A percentile compares a stretch with the other conserved stretches of the same genome.
phyloP scores from a whole-genome alignment of 73 alveolate genomes.

The Urostyla sp. region DNA sequence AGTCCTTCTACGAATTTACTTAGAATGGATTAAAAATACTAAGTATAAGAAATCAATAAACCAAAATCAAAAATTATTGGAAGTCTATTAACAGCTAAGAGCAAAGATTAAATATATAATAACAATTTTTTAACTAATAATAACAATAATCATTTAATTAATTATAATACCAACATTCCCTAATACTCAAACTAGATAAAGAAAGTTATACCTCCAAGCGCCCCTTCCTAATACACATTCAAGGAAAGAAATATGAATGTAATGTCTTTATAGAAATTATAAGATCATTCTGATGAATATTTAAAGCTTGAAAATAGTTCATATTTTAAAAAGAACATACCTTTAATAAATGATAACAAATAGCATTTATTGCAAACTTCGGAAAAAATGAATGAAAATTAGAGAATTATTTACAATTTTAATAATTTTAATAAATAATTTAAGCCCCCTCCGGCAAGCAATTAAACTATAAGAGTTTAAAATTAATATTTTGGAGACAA shows the following conservation, averaged over 20 bases:
- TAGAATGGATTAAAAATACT: background rate
- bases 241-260: background rate
- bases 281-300: background rate
- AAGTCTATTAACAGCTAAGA: slow-evolving; percentile 19
- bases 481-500: too few species aligned
- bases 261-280: background rate
- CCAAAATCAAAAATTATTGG: slow-evolving; percentile 11
- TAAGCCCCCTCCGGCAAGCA: too few species aligned
- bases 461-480: too few species aligned
- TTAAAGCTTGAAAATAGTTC: slow-evolving; percentile 20
- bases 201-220: slow-evolving; percentile 10
- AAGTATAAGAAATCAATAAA: background rate
- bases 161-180: background rate
- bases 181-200: background rate
- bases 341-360: too few species aligned
- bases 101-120: slow-evolving; percentile 28
- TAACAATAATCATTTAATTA: background rate
- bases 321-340: slow-evolving; percentile 6
- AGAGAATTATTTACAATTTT: too few species aligned
- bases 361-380: too few species aligned
- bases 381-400: too few species aligned
- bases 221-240: slow-evolving; percentile 25
- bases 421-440: too few species aligned
- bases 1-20: too few species aligned
- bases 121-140: background rate